Conservation (phyloP, 306 rosid species). For the Cucurbita ficifolia region DNA sequence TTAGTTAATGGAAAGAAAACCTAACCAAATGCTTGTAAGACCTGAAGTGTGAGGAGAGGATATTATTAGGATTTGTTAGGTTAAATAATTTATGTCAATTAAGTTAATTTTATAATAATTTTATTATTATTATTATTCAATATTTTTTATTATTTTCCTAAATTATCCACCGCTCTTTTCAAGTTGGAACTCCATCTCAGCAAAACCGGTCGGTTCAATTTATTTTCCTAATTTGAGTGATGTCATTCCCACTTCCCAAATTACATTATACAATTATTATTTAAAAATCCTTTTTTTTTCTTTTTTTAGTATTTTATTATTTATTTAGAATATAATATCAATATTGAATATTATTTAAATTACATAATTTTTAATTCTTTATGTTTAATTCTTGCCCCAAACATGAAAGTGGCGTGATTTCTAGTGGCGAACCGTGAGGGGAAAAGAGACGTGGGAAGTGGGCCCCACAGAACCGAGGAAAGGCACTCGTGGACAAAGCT, state of each 20-base stretch:
- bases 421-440: neutral
- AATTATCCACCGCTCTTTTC: neutral
- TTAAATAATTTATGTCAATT: neutral
- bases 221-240: neutral
- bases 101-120: too few species aligned
- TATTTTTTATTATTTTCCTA: neutral
- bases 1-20: neutral
- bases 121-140: neutral
- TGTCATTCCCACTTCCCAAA: neutral
- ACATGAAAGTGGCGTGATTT: too few species aligned
- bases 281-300: too few species aligned
- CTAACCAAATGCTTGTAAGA: neutral
- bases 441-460: neutral
- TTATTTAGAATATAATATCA: too few species aligned
- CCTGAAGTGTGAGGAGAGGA: neutral
- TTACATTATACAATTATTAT: too few species aligned
- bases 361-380: too few species aligned
- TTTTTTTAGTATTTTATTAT: too few species aligned
- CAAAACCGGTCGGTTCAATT: neutral
- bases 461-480: neutral
- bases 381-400: too few species aligned
- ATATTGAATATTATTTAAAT: too few species aligned
- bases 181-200: neutral
- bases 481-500: constrained; percentile 1
- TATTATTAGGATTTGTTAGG: neutral